These are phyloP conservation scores for Lactarius deliciosus DNA, from an alignment of 768 basidiomycete genomes.

Conservation along the genomic window DNA sequence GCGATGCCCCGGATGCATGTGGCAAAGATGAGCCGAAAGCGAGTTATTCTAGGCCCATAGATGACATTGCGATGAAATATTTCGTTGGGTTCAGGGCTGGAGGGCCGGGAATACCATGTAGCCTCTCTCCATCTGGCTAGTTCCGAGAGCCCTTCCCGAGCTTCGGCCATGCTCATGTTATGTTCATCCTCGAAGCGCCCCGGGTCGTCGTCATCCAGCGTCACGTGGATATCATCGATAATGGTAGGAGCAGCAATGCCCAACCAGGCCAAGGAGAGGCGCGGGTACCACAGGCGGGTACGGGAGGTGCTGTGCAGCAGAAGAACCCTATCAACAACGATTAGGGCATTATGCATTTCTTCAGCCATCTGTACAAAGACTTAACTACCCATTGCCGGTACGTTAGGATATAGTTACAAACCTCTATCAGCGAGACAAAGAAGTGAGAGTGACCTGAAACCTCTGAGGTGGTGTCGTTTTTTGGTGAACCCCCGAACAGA, in stretches of 20 bases:
- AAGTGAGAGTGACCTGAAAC: slow-evolving; percentile 41
- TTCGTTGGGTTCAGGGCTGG: slow-evolving; percentile 9
- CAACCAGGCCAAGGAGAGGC: slow-evolving; percentile 26
- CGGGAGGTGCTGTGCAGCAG: slow-evolving; percentile 17
- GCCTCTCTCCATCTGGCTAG: slow-evolving; percentile 14
- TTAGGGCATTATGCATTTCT: slow-evolving; percentile 40
- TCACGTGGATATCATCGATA: slow-evolving; percentile 17
- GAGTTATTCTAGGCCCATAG: slow-evolving; percentile 32
- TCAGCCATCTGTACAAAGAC: slow-evolving; percentile 42
- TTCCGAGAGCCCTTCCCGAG: slow-evolving; percentile 26
- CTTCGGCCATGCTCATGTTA: slow-evolving; percentile 24
- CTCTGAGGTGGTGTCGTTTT: slow-evolving; percentile 32
- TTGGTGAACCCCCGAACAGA: slow-evolving; percentile 36
- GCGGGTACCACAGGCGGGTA: slow-evolving; percentile 27
- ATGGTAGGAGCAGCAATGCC: slow-evolving; percentile 25
- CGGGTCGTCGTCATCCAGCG: slow-evolving; percentile 15
- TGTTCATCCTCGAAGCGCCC: slow-evolving; percentile 14
- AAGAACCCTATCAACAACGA: slow-evolving; percentile 32
- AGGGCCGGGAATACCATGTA: not conserved
- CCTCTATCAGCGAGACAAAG: slow-evolving; percentile 48
- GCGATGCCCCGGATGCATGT: slow-evolving; percentile 34
- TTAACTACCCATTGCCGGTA: not conserved
- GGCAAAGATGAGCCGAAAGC: slow-evolving; percentile 38
- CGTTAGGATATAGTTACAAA: slow-evolving; percentile 27
- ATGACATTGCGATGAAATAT: slow-evolving; percentile 25